These are phyloP conservation scores for Pseudogymnoascus sp. DNA, from an alignment of 2,329 filamentous ascomycete species.

Conservation along the genomic window DNA sequence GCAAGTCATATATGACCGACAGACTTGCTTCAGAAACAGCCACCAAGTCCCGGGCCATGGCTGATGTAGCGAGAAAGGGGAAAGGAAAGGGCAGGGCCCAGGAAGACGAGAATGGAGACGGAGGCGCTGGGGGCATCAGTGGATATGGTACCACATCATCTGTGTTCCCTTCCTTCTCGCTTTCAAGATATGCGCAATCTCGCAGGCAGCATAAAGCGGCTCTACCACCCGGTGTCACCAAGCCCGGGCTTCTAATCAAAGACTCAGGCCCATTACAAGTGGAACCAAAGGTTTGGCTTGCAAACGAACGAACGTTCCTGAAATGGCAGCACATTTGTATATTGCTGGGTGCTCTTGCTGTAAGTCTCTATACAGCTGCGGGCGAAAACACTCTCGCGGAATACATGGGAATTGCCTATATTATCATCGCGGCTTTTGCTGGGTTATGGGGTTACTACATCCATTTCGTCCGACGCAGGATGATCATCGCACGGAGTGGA, in stretches of 20 bases:
- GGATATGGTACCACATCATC: constrained; percentile 55
- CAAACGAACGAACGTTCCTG: constrained; percentile 95
- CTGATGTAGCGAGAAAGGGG: constrained; percentile 26
- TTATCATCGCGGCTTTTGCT: constrained; percentile 72
- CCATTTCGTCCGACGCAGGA: constrained; percentile 63
- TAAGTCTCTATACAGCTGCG: constrained; percentile 84
- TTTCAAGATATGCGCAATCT: constrained; percentile 64
- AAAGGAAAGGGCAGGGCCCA: constrained; percentile 16
- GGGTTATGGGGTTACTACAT: constrained; percentile 83
- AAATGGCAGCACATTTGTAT: constrained; percentile 97
- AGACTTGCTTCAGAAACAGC: constrained; percentile 41
- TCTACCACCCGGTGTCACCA: constrained; percentile 79
- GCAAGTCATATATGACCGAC: constrained; percentile 56
- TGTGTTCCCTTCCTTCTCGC: constrained; percentile 74
- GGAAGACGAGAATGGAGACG: constrained; percentile 29
- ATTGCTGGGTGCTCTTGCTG: constrained; percentile 72
- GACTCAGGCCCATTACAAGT: constrained; percentile 86
- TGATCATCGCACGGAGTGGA: constrained; percentile 80
- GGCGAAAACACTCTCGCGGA: constrained; percentile 70
- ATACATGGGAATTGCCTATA: constrained; percentile 74
- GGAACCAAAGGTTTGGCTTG: constrained; percentile 97
- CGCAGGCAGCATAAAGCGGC: constrained; percentile 43
- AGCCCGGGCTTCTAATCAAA: constrained; percentile 86
- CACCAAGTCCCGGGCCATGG: constrained; percentile 21
- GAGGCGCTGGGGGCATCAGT: constrained; percentile 26